A percentile compares a stretch with the other conserved stretches of the same genome.
These are phyloP conservation scores for Alternaria triticina DNA, from an alignment of 2,329 filamentous ascomycete species.

Conservation along the genomic window DNA sequence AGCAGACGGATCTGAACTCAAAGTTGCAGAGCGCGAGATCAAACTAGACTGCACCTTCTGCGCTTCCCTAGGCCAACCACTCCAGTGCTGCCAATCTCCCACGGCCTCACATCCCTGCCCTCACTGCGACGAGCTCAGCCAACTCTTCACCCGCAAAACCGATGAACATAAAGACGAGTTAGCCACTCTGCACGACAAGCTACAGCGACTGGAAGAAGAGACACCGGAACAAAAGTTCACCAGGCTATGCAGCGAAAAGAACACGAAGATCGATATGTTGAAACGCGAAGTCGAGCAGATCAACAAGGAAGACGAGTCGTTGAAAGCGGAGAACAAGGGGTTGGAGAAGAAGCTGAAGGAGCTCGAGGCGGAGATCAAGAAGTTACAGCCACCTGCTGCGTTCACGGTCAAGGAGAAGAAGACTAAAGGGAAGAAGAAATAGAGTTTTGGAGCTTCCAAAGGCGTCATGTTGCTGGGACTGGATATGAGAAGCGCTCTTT, in stretches of 20 bases:
- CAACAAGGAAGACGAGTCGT: not conserved
- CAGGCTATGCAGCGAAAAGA: not conserved
- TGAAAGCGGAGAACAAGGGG: not conserved
- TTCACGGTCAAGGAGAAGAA: not conserved
- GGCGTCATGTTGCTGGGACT: not conserved
- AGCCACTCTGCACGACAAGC: not conserved
- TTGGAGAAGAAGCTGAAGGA: not conserved
- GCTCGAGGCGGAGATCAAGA: not conserved
- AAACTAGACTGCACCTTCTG: not conserved
- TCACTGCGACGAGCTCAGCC: not conserved
- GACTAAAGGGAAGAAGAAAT: not conserved
- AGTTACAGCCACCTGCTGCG: not conserved
- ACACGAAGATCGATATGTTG: not conserved
- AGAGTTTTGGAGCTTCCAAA: not conserved
- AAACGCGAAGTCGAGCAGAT: not conserved
- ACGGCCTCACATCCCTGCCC: not conserved
- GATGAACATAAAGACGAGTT: not conserved
- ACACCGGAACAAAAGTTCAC: not conserved
- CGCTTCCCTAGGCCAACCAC: not conserved
- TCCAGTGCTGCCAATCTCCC: not conserved
- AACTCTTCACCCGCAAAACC: not conserved
- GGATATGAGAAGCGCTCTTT: not conserved
- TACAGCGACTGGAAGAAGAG: not conserved
- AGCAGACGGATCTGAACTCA: too few relatives aligned
- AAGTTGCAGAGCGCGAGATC: not conserved